Evolutionary conservation across 495 filamentous ascomycete species (phyloP).

Genomic region (Lasiosphaeria miniovina): DNA sequence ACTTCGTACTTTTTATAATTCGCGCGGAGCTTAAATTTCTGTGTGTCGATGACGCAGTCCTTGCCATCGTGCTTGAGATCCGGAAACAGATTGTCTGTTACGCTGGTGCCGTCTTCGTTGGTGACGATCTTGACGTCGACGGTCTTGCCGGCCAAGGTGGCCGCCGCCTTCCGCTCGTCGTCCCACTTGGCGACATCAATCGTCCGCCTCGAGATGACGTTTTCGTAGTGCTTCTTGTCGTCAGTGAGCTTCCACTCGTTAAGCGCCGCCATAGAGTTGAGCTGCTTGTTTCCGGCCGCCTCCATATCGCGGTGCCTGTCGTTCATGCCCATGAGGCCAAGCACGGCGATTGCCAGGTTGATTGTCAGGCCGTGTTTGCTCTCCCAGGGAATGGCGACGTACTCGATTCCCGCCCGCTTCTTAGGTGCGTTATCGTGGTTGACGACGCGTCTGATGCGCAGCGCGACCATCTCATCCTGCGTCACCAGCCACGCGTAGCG

Average conservation of each 20-base stretch:
- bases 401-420: not conserved
- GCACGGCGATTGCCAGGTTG: constrained; percentile 8
- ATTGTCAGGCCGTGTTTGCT: not conserved
- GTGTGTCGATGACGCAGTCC: no score
- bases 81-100: no score
- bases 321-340: constrained; percentile 13
- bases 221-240: not conserved
- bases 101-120: no score
- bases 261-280: constrained; percentile 6
- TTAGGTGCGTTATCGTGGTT: not conserved
- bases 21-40: no score
- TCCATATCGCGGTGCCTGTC: constrained; percentile 12
- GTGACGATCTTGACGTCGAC: no score
- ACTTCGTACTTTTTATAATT: no score
- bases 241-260: not conserved
- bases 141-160: no score
- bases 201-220: constrained; percentile 14
- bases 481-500: constrained; percentile 9
- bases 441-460: constrained; percentile 6
- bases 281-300: not conserved
- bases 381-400: constrained; percentile 1
- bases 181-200: no score
- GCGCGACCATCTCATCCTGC: constrained; percentile 7
- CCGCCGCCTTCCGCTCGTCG: no score
- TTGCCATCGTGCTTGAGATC: no score